These are phyloP conservation scores for Candida loeiensis DNA, from an alignment of 805 yeast species.

Conservation along the genomic window DNA sequence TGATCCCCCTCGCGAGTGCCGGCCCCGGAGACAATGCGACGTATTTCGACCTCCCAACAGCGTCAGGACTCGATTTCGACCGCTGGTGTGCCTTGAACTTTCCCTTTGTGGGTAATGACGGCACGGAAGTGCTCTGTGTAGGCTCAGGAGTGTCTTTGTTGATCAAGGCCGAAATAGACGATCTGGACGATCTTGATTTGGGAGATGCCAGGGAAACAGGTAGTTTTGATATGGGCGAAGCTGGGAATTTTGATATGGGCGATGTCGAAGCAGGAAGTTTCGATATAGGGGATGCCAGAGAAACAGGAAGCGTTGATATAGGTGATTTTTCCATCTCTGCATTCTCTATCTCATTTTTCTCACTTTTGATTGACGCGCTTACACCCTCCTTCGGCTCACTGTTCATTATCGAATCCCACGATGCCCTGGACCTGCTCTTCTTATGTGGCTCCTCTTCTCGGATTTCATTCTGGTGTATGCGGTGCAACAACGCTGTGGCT, in stretches of 20 bases:
- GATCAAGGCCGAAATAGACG: conserved; percentile 13
- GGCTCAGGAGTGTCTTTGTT: conserved; percentile 9
- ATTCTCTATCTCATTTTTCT: neutral
- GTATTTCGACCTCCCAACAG: neutral
- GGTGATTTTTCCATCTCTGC: neutral
- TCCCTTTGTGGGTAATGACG: conserved; percentile 17
- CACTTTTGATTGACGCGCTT: no score
- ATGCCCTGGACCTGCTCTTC: neutral
- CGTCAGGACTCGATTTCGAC: conserved; percentile 21
- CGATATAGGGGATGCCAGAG: neutral
- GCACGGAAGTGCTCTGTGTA: no score
- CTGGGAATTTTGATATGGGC: neutral
- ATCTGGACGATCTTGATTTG: conserved; percentile 1
- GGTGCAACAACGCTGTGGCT: neutral
- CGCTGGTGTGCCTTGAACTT: conserved; percentile 23
- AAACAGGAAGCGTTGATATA: neutral
- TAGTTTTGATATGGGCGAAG: neutral
- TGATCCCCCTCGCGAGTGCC: conserved; percentile 35
- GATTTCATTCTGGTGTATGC: neutral
- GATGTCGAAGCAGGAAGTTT: neutral
- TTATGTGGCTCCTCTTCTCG: neutral
- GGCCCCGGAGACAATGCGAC: conserved; percentile 40
- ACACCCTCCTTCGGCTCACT: no score
- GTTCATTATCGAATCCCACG: conserved; percentile 8
- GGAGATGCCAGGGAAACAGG: neutral